Percentiles rank a stretch among this genome's conserved stretches.
These are phyloP conservation scores for Kodamaea kaohsiungensis DNA, from an alignment of 805 yeast species.

Conservation along the genomic window DNA sequence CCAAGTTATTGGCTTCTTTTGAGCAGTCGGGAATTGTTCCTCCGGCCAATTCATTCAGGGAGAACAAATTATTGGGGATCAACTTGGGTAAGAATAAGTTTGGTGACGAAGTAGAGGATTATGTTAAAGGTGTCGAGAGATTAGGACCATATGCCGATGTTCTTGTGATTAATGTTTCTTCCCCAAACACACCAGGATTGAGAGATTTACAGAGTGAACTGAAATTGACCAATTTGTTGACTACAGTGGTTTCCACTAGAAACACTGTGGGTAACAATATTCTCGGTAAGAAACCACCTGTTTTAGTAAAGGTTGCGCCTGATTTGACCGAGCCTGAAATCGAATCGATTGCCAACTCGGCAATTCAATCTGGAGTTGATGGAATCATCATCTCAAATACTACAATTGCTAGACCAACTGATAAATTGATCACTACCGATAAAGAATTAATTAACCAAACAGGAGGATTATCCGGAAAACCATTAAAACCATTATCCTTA, in stretches of 20 bases:
- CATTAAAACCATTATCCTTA: constrained; percentile 78
- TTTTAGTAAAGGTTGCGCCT: constrained; percentile 91
- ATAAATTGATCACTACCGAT: constrained; percentile 50
- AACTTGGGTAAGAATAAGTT: constrained; percentile 91
- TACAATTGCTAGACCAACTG: constrained; percentile 77
- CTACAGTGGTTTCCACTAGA: constrained; percentile 68
- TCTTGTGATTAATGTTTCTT: constrained; percentile 85
- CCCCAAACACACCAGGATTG: constrained; percentile 95
- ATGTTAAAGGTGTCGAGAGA: constrained; percentile 76
- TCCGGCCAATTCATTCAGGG: constrained; percentile 52
- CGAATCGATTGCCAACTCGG: constrained; percentile 77
- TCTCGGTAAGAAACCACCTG: constrained; percentile 62
- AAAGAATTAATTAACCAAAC: constrained; percentile 49
- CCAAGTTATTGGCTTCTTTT: constrained; percentile 32
- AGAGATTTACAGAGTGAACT: constrained; percentile 80
- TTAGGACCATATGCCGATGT: constrained; percentile 88
- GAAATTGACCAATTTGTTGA: constrained; percentile 67
- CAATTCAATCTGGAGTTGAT: constrained; percentile 75
- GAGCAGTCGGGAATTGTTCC: constrained; percentile 21
- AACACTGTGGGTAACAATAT: constrained; percentile 45
- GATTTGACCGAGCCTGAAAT: constrained; percentile 83
- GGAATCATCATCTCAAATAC: constrained; percentile 94
- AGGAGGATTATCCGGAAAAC: constrained; percentile 94
- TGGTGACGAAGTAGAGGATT: constrained; percentile 89
- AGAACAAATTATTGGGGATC: constrained; percentile 69